These are phyloP conservation scores for Cardiospermum halicacabum DNA, from an alignment of 345 rosid species.

Conservation along the genomic window DNA sequence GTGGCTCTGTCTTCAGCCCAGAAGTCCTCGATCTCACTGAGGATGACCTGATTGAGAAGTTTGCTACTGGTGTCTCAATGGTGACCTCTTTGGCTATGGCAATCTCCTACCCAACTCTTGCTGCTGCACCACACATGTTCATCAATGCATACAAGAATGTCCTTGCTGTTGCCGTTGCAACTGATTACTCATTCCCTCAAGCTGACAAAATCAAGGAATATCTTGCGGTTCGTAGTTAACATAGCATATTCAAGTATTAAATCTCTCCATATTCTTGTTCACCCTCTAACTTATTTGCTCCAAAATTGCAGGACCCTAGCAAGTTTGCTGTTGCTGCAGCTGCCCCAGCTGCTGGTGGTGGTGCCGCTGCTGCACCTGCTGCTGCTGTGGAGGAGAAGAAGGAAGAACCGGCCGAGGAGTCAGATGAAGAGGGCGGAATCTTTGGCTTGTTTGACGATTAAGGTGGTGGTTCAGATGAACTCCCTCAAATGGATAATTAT, in stretches of 20 bases:
- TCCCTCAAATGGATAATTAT: background rate
- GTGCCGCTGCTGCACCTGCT: slow-evolving; percentile 28
- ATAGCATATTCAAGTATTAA: background rate
- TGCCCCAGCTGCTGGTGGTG: slow-evolving; percentile 25
- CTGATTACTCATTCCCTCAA: slow-evolving; percentile 71
- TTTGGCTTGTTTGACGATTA: slow-evolving; percentile 78
- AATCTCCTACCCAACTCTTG: slow-evolving; percentile 74
- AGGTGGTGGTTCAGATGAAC: slow-evolving; percentile 3
- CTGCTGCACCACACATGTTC: slow-evolving; percentile 93
- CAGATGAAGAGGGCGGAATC: slow-evolving; percentile 89
- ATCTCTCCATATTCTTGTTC: background rate
- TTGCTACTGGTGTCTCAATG: slow-evolving; percentile 72
- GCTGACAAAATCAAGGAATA: slow-evolving; percentile 87
- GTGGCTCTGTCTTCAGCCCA: slow-evolving; percentile 84
- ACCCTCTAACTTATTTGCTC: background rate
- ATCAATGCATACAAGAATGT: slow-evolving; percentile 84
- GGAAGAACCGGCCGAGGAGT: slow-evolving; percentile 77
- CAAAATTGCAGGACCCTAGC: slow-evolving; percentile 60
- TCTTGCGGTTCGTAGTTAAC: slow-evolving; percentile 41
- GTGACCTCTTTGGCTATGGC: slow-evolving; percentile 63
- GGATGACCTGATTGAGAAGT: slow-evolving; percentile 71
- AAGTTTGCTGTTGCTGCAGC: slow-evolving; percentile 64
- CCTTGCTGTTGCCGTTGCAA: slow-evolving; percentile 60
- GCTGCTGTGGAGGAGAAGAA: slow-evolving; percentile 67
- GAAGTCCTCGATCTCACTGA: slow-evolving; percentile 82